phyloP scores from a whole-genome alignment of 495 filamentous ascomycete genomes.

The Podospora comata region DNA sequence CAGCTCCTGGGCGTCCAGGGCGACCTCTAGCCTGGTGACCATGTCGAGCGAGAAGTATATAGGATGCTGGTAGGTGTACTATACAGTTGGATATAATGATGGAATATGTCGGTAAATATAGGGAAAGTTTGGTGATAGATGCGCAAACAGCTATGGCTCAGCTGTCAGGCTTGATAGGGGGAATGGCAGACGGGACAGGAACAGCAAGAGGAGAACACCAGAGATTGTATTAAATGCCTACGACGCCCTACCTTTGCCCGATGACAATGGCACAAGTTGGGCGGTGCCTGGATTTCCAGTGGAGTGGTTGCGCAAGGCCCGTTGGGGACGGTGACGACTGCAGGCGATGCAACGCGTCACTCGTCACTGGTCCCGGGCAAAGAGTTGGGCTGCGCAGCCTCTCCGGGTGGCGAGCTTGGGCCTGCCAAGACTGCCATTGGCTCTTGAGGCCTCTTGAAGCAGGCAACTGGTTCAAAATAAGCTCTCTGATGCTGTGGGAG shows the following conservation, averaged over 20 bases:
- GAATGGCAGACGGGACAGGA: not conserved
- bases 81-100: not conserved
- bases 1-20: constrained; percentile 37
- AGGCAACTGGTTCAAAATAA: not conserved
- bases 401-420: not conserved
- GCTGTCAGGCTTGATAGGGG: not conserved
- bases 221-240: not conserved
- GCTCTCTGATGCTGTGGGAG: not conserved
- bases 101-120: not conserved
- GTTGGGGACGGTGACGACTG: not conserved
- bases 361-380: constrained; percentile 5
- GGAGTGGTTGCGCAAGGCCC: constrained; percentile 1
- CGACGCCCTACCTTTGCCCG: not conserved
- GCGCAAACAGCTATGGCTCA: not conserved
- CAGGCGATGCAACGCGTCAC: constrained; percentile 4
- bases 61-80: not conserved
- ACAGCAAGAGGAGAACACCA: not conserved
- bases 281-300: not conserved
- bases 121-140: not conserved
- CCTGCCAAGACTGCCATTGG: not conserved
- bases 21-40: constrained; percentile 31
- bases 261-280: not conserved
- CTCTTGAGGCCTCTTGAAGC: not conserved
- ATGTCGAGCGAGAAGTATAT: constrained; percentile 9
- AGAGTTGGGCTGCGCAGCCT: not conserved